Evolutionary conservation across 2,329 filamentous ascomycete species (phyloP).

Genomic region (Alternaria postmessia): DNA sequence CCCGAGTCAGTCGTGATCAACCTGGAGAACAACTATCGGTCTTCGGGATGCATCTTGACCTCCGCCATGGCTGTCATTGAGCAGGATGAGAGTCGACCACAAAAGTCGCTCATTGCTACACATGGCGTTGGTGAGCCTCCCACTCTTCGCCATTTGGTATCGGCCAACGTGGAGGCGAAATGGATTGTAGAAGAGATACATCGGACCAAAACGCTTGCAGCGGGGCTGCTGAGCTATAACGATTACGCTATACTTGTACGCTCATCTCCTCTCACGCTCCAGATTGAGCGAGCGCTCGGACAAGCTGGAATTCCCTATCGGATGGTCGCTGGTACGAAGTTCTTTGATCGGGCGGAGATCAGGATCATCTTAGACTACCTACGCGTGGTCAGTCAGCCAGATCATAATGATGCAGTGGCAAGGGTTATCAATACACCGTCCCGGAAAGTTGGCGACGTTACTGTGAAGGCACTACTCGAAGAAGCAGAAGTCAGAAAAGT

Average conservation of each 20-base stretch:
- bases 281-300: constrained; percentile 84
- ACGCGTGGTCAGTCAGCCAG: constrained; percentile 81
- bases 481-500: constrained; percentile 76
- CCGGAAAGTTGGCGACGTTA: constrained; percentile 80
- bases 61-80: constrained; percentile 87
- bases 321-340: constrained; percentile 90
- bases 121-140: constrained; percentile 82
- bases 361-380: constrained; percentile 89
- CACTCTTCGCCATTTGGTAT: constrained; percentile 78
- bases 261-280: constrained; percentile 80
- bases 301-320: constrained; percentile 84
- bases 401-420: constrained; percentile 85
- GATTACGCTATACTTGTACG: constrained; percentile 90
- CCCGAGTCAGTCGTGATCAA: constrained; percentile 81
- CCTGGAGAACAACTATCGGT: constrained; percentile 93
- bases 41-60: constrained; percentile 82
- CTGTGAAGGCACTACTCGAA: constrained; percentile 75
- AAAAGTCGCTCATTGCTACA: constrained; percentile 80
- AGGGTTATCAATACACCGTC: constrained; percentile 86
- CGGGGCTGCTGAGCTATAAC: constrained; percentile 73
- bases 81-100: constrained; percentile 81
- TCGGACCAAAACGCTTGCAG: constrained; percentile 74
- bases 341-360: constrained; percentile 91
- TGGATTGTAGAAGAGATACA: constrained; percentile 90
- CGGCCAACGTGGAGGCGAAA: constrained; percentile 75